A percentile compares a stretch with the other conserved stretches of the same genome.
phyloP scores from a whole-genome alignment of 2,329 filamentous ascomycete species.

The Penicillium sp. region DNA sequence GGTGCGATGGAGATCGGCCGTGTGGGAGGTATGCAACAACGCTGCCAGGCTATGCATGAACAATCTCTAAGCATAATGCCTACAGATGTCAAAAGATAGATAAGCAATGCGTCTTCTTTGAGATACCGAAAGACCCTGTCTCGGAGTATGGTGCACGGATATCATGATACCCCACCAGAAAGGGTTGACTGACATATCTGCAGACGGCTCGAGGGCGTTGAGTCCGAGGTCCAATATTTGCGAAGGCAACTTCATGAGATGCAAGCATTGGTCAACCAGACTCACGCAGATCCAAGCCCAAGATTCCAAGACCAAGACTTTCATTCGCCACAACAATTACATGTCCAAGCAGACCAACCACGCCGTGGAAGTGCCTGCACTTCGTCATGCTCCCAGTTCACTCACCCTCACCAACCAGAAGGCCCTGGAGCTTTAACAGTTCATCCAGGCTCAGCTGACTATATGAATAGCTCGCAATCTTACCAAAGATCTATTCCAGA shows the following conservation, averaged over 20 bases:
- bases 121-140: constrained; percentile 32
- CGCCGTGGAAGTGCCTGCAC: constrained; percentile 3
- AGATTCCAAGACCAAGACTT: not conserved
- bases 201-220: constrained; percentile 35
- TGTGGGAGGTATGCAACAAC: constrained; percentile 31
- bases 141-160: constrained; percentile 22
- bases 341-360: not conserved
- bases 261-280: constrained; percentile 17
- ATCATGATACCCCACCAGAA: not conserved
- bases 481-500: constrained; percentile 7
- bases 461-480: not conserved
- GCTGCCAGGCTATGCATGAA: not conserved
- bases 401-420: not conserved
- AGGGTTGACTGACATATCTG: not conserved
- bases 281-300: not conserved
- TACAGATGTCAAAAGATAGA: constrained; percentile 33
- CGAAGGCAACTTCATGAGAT: constrained; percentile 30
- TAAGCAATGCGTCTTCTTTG: constrained; percentile 39
- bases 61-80: not conserved
- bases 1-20: constrained; percentile 39
- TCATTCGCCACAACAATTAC: not conserved
- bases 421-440: not conserved
- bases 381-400: constrained; percentile 6
- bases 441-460: not conserved
- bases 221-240: constrained; percentile 32